Conservation (phyloP, 805 yeast genomes). For the Jamesozyma lodderae region DNA sequence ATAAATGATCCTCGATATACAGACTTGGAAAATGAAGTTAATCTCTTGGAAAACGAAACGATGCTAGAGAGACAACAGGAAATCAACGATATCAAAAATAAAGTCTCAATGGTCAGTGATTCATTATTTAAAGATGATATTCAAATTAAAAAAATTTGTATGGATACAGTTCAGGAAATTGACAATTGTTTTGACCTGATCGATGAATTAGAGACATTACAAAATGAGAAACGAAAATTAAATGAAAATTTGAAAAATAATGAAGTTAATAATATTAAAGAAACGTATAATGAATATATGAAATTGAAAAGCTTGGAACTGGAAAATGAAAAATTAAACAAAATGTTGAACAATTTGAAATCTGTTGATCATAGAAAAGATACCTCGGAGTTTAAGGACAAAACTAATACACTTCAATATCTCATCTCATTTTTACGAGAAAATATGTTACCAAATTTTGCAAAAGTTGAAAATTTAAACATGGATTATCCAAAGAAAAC, state of each 20-base stretch:
- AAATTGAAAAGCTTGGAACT: constrained; percentile 2
- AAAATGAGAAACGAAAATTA: constrained; percentile 7
- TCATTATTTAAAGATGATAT: constrained; percentile 14
- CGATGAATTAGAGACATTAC: constrained; percentile 13
- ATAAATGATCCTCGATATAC: constrained; percentile 19
- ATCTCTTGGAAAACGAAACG: constrained; percentile 13
- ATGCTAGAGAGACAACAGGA: constrained; percentile 13
- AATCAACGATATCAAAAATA: constrained; percentile 14
- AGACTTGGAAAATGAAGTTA: constrained; percentile 16
- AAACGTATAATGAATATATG: constrained; percentile 10
- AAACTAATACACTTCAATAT: no score
- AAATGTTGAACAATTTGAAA: constrained; percentile 7
- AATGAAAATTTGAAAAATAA: constrained; percentile 6
- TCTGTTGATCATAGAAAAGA: constrained; percentile 1
- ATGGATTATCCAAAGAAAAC: constrained; percentile 1
- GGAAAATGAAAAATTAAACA: constrained; percentile 3
- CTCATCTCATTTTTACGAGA: background rate
- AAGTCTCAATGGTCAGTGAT: constrained; percentile 12
- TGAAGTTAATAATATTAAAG: constrained; percentile 1
- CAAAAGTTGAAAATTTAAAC: background rate
- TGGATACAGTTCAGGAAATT: constrained; percentile 16
- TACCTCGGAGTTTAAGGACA: background rate
- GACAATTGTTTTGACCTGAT: constrained; percentile 21
- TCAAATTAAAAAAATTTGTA: constrained; percentile 15
- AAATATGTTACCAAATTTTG: background rate